These are phyloP conservation scores for Lablab purpureus DNA, from an alignment of 306 rosid species.

Conservation along the genomic window DNA sequence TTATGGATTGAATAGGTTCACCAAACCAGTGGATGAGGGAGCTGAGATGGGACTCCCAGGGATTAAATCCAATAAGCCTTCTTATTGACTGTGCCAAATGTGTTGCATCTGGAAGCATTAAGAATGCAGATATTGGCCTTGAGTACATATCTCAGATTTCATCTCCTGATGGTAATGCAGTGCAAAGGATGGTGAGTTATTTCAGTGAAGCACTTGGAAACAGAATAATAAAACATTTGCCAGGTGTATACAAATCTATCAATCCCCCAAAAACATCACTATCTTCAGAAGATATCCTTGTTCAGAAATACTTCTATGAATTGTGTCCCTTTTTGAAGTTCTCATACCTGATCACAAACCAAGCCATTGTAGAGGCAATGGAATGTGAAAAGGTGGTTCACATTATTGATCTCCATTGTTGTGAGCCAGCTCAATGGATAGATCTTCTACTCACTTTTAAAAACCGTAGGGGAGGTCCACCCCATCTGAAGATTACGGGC, in stretches of 20 bases:
- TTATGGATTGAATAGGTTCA: constrained; percentile 62
- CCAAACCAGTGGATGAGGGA: constrained; percentile 68
- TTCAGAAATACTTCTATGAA: constrained; percentile 72
- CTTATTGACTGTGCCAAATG: constrained; percentile 71
- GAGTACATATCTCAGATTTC: constrained; percentile 75
- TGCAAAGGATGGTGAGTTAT: constrained; percentile 77
- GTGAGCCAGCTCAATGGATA: constrained; percentile 84
- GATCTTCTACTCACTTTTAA: constrained; percentile 65
- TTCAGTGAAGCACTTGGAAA: constrained; percentile 82
- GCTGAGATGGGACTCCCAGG: constrained; percentile 63
- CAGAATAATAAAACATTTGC: constrained; percentile 66
- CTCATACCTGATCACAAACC: constrained; percentile 75
- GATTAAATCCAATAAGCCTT: constrained; percentile 62
- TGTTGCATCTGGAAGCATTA: constrained; percentile 77
- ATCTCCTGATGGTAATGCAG: constrained; percentile 75
- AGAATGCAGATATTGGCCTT: constrained; percentile 72
- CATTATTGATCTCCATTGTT: constrained; percentile 79
- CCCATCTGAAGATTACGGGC: constrained; percentile 82
- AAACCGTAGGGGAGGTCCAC: constrained; percentile 76
- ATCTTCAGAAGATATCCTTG: constrained; percentile 60
- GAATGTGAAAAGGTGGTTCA: constrained; percentile 78
- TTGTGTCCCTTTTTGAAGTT: constrained; percentile 81
- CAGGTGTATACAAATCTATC: constrained; percentile 76
- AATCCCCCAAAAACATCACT: constrained; percentile 63
- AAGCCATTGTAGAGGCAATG: constrained; percentile 86